A percentile compares a stretch with the other conserved stretches of the same genome.
These are phyloP conservation scores for Candida morakotiae DNA, from an alignment of 805 yeast species.

Conservation along the genomic window DNA sequence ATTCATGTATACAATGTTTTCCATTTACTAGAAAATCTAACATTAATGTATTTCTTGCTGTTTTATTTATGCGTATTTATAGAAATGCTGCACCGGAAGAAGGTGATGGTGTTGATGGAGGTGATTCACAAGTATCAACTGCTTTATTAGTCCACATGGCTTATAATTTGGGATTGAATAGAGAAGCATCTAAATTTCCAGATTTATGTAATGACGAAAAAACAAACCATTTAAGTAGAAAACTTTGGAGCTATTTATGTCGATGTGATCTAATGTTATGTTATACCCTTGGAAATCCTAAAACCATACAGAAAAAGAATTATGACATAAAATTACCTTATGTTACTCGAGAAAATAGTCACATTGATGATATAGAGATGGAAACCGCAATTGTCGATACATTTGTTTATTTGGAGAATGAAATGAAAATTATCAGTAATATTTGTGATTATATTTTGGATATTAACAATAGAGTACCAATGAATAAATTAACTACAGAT, in stretches of 20 bases:
- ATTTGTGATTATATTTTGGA: slow-evolving; percentile 14
- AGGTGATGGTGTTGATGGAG: slow-evolving; percentile 40
- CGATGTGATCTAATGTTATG: slow-evolving; percentile 38
- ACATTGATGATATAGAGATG: slow-evolving; percentile 27
- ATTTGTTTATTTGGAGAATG: slow-evolving; percentile 10
- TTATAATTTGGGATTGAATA: slow-evolving; percentile 31
- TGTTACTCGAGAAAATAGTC: slow-evolving; percentile 30
- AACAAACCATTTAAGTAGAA: slow-evolving; percentile 19
- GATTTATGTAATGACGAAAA: slow-evolving; percentile 15
- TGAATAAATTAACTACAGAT: slow-evolving; percentile 10
- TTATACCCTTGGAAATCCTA: slow-evolving; percentile 42
- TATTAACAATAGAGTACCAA: slow-evolving; percentile 12
- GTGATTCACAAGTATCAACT: slow-evolving; percentile 24
- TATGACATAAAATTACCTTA: slow-evolving; percentile 45
- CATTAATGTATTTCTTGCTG: slow-evolving; percentile 27
- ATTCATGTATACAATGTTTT: slow-evolving; percentile 53
- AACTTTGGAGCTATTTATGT: slow-evolving; percentile 24
- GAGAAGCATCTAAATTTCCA: slow-evolving; percentile 35
- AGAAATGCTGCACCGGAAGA: slow-evolving; percentile 36
- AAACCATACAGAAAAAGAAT: slow-evolving; percentile 28
- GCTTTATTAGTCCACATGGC: slow-evolving; percentile 35
- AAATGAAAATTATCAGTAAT: slow-evolving; percentile 8
- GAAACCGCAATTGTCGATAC: slow-evolving; percentile 21
- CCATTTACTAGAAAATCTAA: slow-evolving; percentile 37
- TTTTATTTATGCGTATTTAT: slow-evolving; percentile 24